A percentile compares a stretch with the other conserved stretches of the same genome.
phyloP scores from a whole-genome alignment of 306 rosid species.

The Rubus idaeus region DNA sequence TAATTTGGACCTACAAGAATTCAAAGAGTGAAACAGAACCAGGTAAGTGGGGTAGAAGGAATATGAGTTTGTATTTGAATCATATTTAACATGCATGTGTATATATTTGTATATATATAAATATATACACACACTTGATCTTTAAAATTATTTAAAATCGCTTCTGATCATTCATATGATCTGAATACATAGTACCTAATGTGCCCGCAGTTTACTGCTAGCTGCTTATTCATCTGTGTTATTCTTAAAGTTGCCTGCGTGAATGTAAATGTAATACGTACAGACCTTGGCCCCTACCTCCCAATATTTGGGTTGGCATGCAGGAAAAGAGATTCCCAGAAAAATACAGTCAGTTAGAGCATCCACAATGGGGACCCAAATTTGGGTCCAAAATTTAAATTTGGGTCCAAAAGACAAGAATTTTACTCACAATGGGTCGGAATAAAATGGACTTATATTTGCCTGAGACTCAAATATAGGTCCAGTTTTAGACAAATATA shows the following conservation, averaged over 20 bases:
- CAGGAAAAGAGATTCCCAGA: not conserved
- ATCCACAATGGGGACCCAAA: too few species aligned
- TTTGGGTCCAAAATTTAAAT: too few species aligned
- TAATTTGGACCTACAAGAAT: slow-evolving; percentile 13
- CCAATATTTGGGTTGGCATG: not conserved
- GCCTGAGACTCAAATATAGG: too few species aligned
- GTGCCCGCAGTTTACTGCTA: not conserved
- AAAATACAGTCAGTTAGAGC: not conserved
- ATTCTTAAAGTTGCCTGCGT: not conserved
- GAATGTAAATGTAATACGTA: not conserved
- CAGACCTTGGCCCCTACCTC: not conserved
- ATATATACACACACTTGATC: too few species aligned
- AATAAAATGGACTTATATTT: too few species aligned
- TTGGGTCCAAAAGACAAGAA: too few species aligned
- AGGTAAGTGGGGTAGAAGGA: not conserved
- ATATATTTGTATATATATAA: too few species aligned
- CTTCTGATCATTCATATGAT: not conserved
- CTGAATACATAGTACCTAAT: not conserved
- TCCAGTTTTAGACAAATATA: too few species aligned
- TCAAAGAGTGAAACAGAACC: not conserved
- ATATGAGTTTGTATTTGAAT: not conserved
- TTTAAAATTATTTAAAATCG: not conserved
- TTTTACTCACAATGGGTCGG: too few species aligned
- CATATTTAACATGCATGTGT: not conserved
- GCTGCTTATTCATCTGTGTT: not conserved